Conservation (phyloP, 805 yeast genomes). For the Phaffomyces antillensis region DNA sequence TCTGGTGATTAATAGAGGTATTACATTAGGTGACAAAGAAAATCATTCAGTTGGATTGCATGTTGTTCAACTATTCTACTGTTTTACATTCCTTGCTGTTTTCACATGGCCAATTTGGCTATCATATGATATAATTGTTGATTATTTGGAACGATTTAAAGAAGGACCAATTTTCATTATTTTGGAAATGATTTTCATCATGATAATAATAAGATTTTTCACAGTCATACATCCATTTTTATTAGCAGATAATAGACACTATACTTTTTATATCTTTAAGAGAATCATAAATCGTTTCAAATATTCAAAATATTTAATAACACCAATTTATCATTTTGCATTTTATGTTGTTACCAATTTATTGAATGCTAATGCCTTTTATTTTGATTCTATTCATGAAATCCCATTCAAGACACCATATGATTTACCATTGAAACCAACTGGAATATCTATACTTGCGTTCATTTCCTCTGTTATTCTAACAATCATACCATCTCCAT, state of each 20-base stretch:
- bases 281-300: conserved; percentile 46
- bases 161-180: conserved; percentile 23
- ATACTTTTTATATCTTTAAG: conserved; percentile 79
- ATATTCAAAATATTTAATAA: conserved; percentile 41
- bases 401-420: conserved; percentile 28
- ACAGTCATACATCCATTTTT: conserved; percentile 85
- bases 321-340: conserved; percentile 67
- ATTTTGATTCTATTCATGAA: conserved; percentile 28
- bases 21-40: conserved; percentile 86
- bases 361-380: conserved; percentile 28
- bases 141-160: conserved; percentile 30
- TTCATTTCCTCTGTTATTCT: conserved; percentile 44
- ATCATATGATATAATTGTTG: conserved; percentile 31
- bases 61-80: conserved; percentile 76
- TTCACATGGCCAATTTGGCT: conserved; percentile 75
- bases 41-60: conserved; percentile 74
- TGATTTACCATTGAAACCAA: conserved; percentile 33
- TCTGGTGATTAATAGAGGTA: conserved; percentile 65
- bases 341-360: conserved; percentile 30
- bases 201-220: conserved; percentile 43
- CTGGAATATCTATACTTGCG: conserved; percentile 42
- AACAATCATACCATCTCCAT: conserved; percentile 81
- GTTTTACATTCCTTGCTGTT: conserved; percentile 52
- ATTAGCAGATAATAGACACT: conserved; percentile 91
- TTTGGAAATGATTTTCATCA: conserved; percentile 31